Evolutionary conservation across 1,139 yeast genomes (phyloP).

Genomic region (Lodderomyces metapsilosis): DNA sequence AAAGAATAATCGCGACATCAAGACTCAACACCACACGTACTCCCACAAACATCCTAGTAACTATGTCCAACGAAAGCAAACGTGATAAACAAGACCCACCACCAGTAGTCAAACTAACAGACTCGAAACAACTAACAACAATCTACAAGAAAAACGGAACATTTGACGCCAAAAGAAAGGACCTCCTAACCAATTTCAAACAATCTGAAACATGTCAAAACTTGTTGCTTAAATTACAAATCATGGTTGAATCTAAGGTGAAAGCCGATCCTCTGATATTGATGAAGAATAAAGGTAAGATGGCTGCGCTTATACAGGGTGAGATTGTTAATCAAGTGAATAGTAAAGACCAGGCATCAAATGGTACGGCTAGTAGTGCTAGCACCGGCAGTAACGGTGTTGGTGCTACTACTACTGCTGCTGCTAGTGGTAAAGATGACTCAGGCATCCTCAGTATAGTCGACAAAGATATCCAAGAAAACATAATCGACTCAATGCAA

Average conservation of each 20-base stretch:
- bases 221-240: conserved; percentile 39
- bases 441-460: conserved; percentile 32
- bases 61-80: neutral
- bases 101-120: conserved; percentile 15
- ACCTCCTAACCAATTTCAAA: conserved; percentile 44
- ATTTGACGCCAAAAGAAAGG: conserved; percentile 48
- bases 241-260: conserved; percentile 47
- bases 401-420: no score
- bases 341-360: neutral
- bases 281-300: conserved; percentile 49
- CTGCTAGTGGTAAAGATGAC: conserved; percentile 9
- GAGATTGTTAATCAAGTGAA: conserved; percentile 23
- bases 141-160: conserved; percentile 51
- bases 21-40: no score
- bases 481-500: conserved; percentile 43
- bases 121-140: conserved; percentile 41
- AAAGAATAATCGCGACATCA: no score
- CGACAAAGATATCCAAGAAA: conserved; percentile 47
- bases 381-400: no score
- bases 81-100: neutral
- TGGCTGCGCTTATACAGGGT: conserved; percentile 55
- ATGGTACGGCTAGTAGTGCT: no score
- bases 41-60: no score
- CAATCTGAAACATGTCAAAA: conserved; percentile 43
- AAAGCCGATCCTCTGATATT: conserved; percentile 50